phyloP scores from a whole-genome alignment of 1,139 yeast species.

The Blastobotrys arbuscula region DNA sequence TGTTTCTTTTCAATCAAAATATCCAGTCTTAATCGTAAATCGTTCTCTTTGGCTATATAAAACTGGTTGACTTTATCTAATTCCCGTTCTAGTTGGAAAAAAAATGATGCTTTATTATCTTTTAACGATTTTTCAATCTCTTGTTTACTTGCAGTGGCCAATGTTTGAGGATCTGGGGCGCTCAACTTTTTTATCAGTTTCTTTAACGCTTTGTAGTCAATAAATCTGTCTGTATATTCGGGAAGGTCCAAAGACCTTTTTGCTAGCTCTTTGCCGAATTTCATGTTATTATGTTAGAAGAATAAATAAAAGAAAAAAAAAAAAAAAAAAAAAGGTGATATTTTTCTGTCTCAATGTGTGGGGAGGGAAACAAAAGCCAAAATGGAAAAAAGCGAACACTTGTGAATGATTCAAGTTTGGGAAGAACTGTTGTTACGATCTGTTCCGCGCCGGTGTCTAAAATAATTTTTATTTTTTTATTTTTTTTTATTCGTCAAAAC shows the following conservation, averaged over 20 bases:
- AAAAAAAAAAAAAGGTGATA: too few relatives aligned
- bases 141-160: constrained; percentile 24
- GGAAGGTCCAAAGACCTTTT: constrained; percentile 92
- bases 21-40: constrained; percentile 67
- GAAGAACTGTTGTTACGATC: too few relatives aligned
- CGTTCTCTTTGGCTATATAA: constrained; percentile 86
- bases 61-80: constrained; percentile 88
- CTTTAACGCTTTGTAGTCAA: constrained; percentile 88
- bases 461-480: too few relatives aligned
- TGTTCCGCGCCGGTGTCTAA: too few relatives aligned
- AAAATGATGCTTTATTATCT: constrained; percentile 89
- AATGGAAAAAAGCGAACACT: too few relatives aligned
- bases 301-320: too few relatives aligned
- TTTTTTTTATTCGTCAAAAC: too few relatives aligned
- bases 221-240: constrained; percentile 88
- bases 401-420: too few relatives aligned
- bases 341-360: too few relatives aligned
- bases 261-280: constrained; percentile 92
- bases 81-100: constrained; percentile 88
- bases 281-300: too few relatives aligned
- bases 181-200: constrained; percentile 46
- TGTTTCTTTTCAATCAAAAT: constrained; percentile 67
- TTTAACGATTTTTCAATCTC: constrained; percentile 58
- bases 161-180: constrained; percentile 25
- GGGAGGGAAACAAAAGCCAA: too few relatives aligned